Percentiles rank a stretch among this genome's conserved stretches.
Conservation (phyloP, 1,284 basidiomycete genomes). For the Rhodotorula mucilaginosa region DNA sequence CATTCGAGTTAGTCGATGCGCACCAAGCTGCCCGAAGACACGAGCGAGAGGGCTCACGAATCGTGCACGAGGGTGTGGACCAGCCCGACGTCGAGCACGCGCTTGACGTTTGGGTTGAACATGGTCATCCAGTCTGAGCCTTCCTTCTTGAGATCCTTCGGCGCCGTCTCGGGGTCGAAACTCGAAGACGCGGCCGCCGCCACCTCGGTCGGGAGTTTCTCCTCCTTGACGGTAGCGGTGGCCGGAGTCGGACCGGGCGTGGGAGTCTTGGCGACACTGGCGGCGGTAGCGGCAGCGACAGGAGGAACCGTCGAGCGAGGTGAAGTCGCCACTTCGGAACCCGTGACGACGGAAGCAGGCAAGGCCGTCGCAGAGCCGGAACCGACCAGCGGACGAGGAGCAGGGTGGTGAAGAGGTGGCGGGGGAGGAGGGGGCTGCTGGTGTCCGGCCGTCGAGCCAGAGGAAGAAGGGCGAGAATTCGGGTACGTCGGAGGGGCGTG, state of each 20-base stretch:
- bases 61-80: conserved; percentile 91
- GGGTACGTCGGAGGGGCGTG: conserved; percentile 10
- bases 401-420: conserved; percentile 25
- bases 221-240: conserved; percentile 13
- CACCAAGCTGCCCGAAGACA: neutral
- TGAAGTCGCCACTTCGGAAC: neutral
- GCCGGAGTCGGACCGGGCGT: conserved; percentile 5
- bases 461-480: conserved; percentile 30
- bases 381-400: conserved; percentile 17
- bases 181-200: conserved; percentile 46
- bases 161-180: conserved; percentile 55
- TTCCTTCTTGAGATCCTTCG: conserved; percentile 65
- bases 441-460: conserved; percentile 3
- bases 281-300: neutral
- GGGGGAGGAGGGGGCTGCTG: neutral
- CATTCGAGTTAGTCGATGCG: too few species aligned
- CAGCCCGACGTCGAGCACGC: conserved; percentile 78
- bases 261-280: neutral
- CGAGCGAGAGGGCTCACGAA: conserved; percentile 59
- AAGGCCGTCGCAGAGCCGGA: too few species aligned
- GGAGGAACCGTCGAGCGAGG: conserved; percentile 12
- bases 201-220: conserved; percentile 17
- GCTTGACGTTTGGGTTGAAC: conserved; percentile 81
- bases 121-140: conserved; percentile 93
- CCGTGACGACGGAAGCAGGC: conserved; percentile 9